Conservation (phyloP, 2,329 filamentous ascomycete species). For the Trichoderma polysporum region DNA sequence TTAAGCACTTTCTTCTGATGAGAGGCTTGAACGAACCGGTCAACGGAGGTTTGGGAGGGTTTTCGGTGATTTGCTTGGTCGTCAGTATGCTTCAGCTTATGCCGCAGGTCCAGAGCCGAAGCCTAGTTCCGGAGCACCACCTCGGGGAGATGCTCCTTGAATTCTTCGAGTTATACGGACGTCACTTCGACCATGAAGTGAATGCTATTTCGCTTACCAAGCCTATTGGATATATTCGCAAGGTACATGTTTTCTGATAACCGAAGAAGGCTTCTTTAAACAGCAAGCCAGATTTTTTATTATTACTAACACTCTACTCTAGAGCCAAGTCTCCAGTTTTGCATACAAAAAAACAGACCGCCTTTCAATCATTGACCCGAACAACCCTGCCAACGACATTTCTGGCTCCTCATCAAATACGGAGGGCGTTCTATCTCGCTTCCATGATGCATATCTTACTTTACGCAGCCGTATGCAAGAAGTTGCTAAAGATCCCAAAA, state of each 20-base stretch:
- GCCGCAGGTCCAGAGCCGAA: conserved; percentile 65
- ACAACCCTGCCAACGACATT: conserved; percentile 82
- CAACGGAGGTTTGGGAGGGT: conserved; percentile 87
- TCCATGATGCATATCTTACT: conserved; percentile 61
- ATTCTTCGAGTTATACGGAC: conserved; percentile 88
- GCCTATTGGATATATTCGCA: conserved; percentile 68
- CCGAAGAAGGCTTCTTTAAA: not conserved
- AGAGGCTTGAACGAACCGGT: conserved; percentile 88
- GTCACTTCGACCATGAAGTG: conserved; percentile 67
- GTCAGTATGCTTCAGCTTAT: conserved; percentile 83
- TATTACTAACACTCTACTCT: not conserved
- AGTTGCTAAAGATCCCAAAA: conserved; percentile 38
- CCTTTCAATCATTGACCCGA: conserved; percentile 89
- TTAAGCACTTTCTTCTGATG: conserved; percentile 93
- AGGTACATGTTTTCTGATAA: conserved; percentile 53
- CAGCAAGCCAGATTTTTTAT: not conserved
- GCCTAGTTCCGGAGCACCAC: conserved; percentile 61
- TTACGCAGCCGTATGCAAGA: conserved; percentile 60
- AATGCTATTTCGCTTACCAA: conserved; percentile 75
- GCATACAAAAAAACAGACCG: conserved; percentile 63
- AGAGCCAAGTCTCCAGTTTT: conserved; percentile 47
- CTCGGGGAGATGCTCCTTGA: conserved; percentile 80
- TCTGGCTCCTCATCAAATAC: conserved; percentile 80
- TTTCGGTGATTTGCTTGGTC: conserved; percentile 90
- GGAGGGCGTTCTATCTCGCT: conserved; percentile 63